Percentiles rank a stretch among this genome's conserved stretches.
Conservation (phyloP, 1,284 basidiomycete genomes). For the Leccinum griseonigrum region DNA sequence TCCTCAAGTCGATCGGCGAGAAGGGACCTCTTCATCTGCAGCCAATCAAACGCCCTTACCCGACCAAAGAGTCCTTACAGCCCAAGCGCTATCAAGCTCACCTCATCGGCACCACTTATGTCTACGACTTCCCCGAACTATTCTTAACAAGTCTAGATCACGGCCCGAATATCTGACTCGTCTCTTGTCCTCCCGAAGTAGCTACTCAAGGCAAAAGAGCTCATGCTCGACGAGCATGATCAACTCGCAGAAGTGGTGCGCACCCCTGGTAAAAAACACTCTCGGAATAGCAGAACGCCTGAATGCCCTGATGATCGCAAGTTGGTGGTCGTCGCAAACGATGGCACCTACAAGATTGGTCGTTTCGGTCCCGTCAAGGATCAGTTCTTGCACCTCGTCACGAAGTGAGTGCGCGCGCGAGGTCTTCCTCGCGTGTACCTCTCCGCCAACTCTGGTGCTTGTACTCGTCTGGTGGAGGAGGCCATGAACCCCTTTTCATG, state of each 20-base stretch:
- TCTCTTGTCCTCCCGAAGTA: conserved; percentile 74
- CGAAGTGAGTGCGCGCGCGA: conserved; percentile 86
- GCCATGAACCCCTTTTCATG: conserved; percentile 86
- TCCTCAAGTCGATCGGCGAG: too few species aligned
- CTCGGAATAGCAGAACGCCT: conserved; percentile 87
- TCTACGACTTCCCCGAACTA: conserved; percentile 98
- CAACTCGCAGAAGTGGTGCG: conserved; percentile 88
- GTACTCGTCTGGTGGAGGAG: conserved; percentile 96
- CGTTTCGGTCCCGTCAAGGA: conserved; percentile 97
- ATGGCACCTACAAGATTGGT: conserved; percentile 98
- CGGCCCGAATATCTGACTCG: conserved; percentile 64
- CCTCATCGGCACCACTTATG: conserved; percentile 97
- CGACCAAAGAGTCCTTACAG: conserved; percentile 98
- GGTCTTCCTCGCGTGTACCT: conserved; percentile 95
- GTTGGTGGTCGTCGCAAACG: conserved; percentile 92
- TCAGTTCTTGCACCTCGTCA: conserved; percentile 94
- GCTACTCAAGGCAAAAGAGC: conserved; percentile 81
- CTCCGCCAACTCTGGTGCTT: conserved; percentile 97
- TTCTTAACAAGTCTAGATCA: conserved; percentile 95
- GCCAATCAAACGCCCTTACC: conserved; percentile 89
- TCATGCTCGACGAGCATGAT: conserved; percentile 93
- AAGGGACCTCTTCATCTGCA: conserved; percentile 73
- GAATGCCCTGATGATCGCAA: conserved; percentile 91
- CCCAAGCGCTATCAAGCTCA: conserved; percentile 99
- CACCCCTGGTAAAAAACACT: conserved; percentile 91